phyloP scores from a whole-genome alignment of 169 alveolate genomes.

The Plasmodium berghei region DNA sequence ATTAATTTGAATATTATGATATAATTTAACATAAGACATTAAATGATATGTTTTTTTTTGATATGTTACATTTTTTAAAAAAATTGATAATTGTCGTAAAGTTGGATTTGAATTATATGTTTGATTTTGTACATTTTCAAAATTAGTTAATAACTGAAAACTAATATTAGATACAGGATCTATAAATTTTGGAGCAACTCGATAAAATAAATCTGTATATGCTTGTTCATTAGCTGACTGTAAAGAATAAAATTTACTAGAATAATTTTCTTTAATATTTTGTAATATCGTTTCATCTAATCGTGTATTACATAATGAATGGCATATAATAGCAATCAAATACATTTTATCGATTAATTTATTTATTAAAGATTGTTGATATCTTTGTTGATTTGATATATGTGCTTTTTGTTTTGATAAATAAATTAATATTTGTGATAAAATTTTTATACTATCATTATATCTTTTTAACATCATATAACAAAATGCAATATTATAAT shows the following conservation, averaged over 20 bases:
- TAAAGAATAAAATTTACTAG: conserved; percentile 85
- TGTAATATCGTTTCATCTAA: conserved; percentile 87
- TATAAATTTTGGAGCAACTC: conserved; percentile 88
- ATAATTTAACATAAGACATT: conserved; percentile 86
- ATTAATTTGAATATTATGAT: conserved; percentile 83
- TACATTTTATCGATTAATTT: conserved; percentile 87
- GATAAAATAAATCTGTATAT: conserved; percentile 82
- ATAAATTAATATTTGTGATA: conserved; percentile 84
- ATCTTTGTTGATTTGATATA: conserved; percentile 81
- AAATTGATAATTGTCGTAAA: conserved; percentile 79
- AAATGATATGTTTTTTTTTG: conserved; percentile 85
- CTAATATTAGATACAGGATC: conserved; percentile 80
- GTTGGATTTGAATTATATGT: conserved; percentile 80
- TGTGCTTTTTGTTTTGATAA: conserved; percentile 84
- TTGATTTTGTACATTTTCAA: conserved; percentile 71
- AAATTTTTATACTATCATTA: conserved; percentile 83
- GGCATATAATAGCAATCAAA: conserved; percentile 85
- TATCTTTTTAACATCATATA: conserved; percentile 91
- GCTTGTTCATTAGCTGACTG: conserved; percentile 87
- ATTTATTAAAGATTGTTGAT: conserved; percentile 84
- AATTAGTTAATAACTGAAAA: conserved; percentile 67
- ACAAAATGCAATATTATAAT: conserved; percentile 86
- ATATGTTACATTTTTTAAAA: conserved; percentile 82
- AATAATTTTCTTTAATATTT: conserved; percentile 86
- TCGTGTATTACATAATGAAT: conserved; percentile 78